Base-by-base conservation (phyloP, 495 filamentous ascomycete genomes). In the Penicillium pancosmium region DNA sequence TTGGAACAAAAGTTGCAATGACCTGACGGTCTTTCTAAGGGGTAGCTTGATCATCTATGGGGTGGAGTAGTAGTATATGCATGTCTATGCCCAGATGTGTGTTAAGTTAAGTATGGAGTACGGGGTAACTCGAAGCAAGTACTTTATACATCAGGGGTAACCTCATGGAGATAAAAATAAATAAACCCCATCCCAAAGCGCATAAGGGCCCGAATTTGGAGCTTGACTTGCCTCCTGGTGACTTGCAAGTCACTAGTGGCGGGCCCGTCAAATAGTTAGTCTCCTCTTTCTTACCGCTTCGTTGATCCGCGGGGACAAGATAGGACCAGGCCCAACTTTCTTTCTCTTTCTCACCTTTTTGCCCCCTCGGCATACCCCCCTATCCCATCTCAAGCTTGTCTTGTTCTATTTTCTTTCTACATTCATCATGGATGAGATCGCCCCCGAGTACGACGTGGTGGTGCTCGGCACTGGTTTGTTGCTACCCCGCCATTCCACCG, bases 361-460 rank as follows among this genome's bases (percentile, higher is more conserved):
- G 57, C 51, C 52, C 63, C 48, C 46, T 44, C 36, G 53, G 56
- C 43, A 62, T 54, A 58, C 50, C 48, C 55, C 55, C 46, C 48
- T 50, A 52, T 55, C 55, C 54, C 53, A 52, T 62, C 52, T 47
- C 38, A 58, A 60, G 49, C 58, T 47, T 61, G 33, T 54, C 46
- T 43, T 41, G 50, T 3, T 59, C 49, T 52, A 36, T 54, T 41
- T 40, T 31, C 46, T 19, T 55, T 56, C 23, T 54, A 50, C 52
- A 55, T 58, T 33, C 70, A 82, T 60, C 74, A 96, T 96, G 91
- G 94, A 96, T 73, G 94, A 98, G 76, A 96, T 98, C 66, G 91
- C 92, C 55, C 86, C 88, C 55, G 92, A 97, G 76, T 98, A 98
- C 82, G 94, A 98, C 84, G 89, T 97, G 73, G 90, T 98, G 67